Base-by-base conservation (phyloP, 208 protist species). In the Acanthamoeba royreba region DNA sequence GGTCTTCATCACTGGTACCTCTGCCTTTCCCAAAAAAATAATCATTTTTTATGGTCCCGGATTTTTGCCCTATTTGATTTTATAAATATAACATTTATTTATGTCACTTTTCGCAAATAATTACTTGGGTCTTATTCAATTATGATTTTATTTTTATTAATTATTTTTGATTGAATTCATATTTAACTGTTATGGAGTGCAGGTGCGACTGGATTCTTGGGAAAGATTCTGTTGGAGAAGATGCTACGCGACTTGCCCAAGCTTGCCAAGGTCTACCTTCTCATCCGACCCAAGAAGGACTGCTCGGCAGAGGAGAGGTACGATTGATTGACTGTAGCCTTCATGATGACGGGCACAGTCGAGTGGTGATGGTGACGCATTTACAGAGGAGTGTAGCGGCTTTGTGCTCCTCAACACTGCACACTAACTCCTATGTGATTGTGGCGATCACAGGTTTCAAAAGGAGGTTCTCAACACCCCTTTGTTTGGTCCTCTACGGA, bases 181-280 rank as follows among this genome's bases (percentile, higher is more conserved):
- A 25, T 38, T 55, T 55, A 55, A 9, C 49, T 25, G 13, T 55
- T 55, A 55, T 55, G 9, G 13, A 19, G 9, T 55, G 49, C 49
- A 46, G 95, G 95, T 35, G 2, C n/a, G 19, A 96, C 95, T 53
- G 95, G 95, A 47, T 96, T 96, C 58, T 88, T 96, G 22, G 95
- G 95, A 46, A 96, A 96, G 19, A 93, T 94, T 13, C 13, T 96
- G 8, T 72, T 95, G 4, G 95, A 96, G 38, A 96, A 96, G 90
- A 85, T 96, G 13, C 15, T 96, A n/a, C 88, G 95, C 42, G 93
- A 93, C 42, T 11, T 95, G 33, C 93, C 93, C 43, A 45, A 42
- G 0, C 38, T 88, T 35, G 7, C 22, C 45, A 31, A 4, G 2
- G 61, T 94, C 7, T 96, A 86, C 72, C 43, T 94, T 38, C 38